These are phyloP conservation scores for Mycena metata DNA, from an alignment of 768 basidiomycete species.

Conservation along the genomic window DNA sequence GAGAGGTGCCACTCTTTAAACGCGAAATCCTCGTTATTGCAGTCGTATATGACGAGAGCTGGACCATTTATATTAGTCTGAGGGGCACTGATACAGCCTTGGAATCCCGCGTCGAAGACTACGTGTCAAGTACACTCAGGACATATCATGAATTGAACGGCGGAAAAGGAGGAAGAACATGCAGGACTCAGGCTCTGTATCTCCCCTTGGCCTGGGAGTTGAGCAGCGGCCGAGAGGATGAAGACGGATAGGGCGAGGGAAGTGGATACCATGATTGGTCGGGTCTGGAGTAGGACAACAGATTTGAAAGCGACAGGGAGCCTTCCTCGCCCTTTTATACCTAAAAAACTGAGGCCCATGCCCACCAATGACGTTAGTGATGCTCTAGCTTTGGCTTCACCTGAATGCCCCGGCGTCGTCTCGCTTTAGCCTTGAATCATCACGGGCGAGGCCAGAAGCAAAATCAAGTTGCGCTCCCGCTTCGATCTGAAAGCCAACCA, in stretches of 20 bases:
- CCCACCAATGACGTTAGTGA: no score
- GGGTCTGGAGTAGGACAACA: no score
- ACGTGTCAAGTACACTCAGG: not conserved
- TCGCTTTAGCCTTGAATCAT: no score
- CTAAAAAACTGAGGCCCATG: no score
- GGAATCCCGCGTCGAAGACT: slow-evolving; percentile 1
- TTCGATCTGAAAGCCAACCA: no score
- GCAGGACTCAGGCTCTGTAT: not conserved
- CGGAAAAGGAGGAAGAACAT: not conserved
- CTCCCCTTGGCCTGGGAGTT: no score
- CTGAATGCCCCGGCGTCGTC: no score
- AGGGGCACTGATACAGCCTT: not conserved
- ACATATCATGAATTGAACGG: not conserved
- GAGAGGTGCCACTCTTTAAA: not conserved
- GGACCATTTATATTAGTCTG: not conserved
- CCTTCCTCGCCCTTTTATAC: no score
- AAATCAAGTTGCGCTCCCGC: no score
- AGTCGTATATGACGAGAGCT: not conserved
- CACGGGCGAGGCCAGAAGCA: no score
- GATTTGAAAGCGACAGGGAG: no score
- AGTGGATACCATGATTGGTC: not conserved
- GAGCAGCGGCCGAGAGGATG: not conserved
- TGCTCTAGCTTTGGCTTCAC: no score
- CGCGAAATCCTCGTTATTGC: slow-evolving; percentile 2
- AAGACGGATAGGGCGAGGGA: not conserved